Evolutionary conservation across 1,139 yeast species (phyloP).

Genomic region (Taphrina pruni): DNA sequence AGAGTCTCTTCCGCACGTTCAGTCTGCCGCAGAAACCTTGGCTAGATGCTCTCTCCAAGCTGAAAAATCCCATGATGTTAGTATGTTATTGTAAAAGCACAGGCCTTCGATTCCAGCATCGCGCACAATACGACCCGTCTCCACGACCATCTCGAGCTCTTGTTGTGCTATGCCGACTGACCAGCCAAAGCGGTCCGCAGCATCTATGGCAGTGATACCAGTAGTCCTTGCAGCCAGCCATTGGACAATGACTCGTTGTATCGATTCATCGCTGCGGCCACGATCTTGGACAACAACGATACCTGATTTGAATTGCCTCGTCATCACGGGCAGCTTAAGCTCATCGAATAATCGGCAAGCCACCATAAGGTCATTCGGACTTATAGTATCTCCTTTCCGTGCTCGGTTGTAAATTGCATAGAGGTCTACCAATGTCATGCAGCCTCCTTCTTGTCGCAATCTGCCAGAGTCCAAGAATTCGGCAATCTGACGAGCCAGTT

Average conservation of each 20-base stretch:
- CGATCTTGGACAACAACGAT: conserved; percentile 58
- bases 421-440: conserved; percentile 65
- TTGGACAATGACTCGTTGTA: conserved; percentile 47
- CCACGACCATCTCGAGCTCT: conserved; percentile 66
- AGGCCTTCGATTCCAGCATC: conserved; percentile 69
- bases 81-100: conserved; percentile 36
- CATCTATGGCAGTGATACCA: conserved; percentile 57
- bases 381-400: conserved; percentile 63
- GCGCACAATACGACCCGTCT: conserved; percentile 63
- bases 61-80: neutral
- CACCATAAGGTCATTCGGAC: conserved; percentile 63
- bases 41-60: no score
- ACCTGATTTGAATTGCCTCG: conserved; percentile 56
- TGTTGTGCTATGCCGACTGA: conserved; percentile 71
- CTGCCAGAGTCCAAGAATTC: conserved; percentile 60
- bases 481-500: conserved; percentile 63
- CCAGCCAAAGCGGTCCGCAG: conserved; percentile 67
- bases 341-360: conserved; percentile 60
- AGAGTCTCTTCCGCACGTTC: no score
- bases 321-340: conserved; percentile 57
- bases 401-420: conserved; percentile 67
- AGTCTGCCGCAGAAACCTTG: no score
- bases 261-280: conserved; percentile 51
- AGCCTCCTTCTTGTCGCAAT: conserved; percentile 60
- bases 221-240: conserved; percentile 50